Evolutionary conservation across 148 eudicot genomes (phyloP), one percentile per base, ranked within the genome.

Genomic region (Vaccinium darrowii): DNA sequence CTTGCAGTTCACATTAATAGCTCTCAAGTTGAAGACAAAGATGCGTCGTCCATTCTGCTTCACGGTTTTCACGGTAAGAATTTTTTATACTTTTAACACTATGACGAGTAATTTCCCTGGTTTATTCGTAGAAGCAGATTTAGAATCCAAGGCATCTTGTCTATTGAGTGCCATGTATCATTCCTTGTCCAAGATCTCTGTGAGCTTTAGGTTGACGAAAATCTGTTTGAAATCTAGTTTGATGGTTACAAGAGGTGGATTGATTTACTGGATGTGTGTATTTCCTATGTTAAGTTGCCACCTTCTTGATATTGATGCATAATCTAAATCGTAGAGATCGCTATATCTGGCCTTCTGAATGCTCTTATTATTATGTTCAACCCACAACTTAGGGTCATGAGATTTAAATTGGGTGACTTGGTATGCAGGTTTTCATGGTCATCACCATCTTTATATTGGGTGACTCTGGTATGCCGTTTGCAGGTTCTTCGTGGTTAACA

Each of bases 11-110:
- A 84, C 72, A 69, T 60, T 33, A 83, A 86, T 47, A 43, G 56
- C 73, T 78, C 86, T 63, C 58, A 88, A 57, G 87, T 82, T 81
- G 91, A 91, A 82, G 92, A 90, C 80, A 87, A 62, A 83, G 91
- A 93, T 83, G 91, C 78, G 82, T 67, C 75, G 82, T 84, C 39
- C 81, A 89, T 83, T 43, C 77, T 18, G 51, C 83, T 62, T 78
- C 82, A 78, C 82, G 60, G 36, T 33, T 33, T 33, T 33, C 36
- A 33, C 36, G 2, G 19, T 53, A 56, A 82, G 10, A 13, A 18
- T 71, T 56, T 84, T 82, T 56, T 14, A 30, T 19, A 33, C 57
- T 10, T 54, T 54, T 33, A 36, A 27, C 79, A 18, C 13, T 33
- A 53, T 47, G 19, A 72, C 19, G 65, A 54, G 63, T 58, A 11